Evolutionary conservation across 345 rosid species (phyloP), one percentile per base, ranked within the genome.

Genomic region (Melaleuca quinquenervia): DNA sequence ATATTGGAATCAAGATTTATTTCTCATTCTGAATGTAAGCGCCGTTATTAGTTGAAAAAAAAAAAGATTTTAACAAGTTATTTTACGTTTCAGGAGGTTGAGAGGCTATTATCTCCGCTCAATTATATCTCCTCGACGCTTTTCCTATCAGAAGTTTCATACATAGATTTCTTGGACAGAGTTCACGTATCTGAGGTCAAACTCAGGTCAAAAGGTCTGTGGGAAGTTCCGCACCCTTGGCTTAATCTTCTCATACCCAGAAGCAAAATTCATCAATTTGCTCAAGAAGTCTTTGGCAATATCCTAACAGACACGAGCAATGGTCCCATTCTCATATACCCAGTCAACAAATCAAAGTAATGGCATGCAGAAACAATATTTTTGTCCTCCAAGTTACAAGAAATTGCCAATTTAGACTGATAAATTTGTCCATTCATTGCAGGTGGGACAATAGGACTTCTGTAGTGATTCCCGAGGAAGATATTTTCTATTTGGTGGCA

Each of bases 161-260:
- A 95, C 84, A 76, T 92, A 80, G 94, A 94, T 62, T 97, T 97
- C 94, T 89, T 97, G 89, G 98, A 97, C 88, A 93, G 99, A 87
- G 99, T 97, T 85, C 98, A 96, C 83, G 91, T 90, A 54, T 96
- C 98, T 1, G 99, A 97, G 94, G 87, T 94, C 70, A 95, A 95
- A 85, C 91, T 97, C 36, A 86, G 95, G 87, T 90, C 97, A 24
- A 95, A 94, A 89, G 99, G 99, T 84, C 91, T 96, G 82, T 97
- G 98, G 99, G 98, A 96, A 89, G 96, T 97, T 85, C 99, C 99
- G 9, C 98, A 97, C 87, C 99, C 98, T 86, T 97, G 99, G 99
- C 96, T 97, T 82, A 97, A 97, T 90, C 99, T 97, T 74, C 94
- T 96, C 48, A 90, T 97, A n/a, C 98, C 99, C 48, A 90, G 90